phyloP scores from a whole-genome alignment of 768 basidiomycete genomes.

The Cubamyces lactineus region DNA sequence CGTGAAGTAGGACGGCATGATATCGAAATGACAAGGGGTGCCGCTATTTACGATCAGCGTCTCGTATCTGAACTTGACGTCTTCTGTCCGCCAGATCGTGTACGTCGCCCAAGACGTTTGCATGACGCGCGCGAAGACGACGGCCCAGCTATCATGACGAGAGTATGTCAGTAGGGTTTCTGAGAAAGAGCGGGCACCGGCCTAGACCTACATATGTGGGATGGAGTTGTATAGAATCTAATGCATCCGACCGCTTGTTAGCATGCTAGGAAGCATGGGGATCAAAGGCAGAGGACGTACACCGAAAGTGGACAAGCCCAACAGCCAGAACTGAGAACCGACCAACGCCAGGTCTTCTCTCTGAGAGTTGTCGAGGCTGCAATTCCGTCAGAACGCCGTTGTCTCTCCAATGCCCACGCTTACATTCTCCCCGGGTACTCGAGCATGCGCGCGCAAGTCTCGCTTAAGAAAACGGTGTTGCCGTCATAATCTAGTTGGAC shows the following conservation, averaged over 20 bases:
- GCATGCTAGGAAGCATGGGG: neutral
- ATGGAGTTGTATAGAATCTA: slow-evolving; percentile 53
- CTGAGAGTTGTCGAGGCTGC: slow-evolving; percentile 46
- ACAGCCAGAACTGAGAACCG: slow-evolving; percentile 56
- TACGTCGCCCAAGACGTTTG: slow-evolving; percentile 56
- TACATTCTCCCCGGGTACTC: slow-evolving; percentile 51
- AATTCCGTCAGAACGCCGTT: neutral
- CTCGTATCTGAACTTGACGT: slow-evolving; percentile 39
- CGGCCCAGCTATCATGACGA: slow-evolving; percentile 44
- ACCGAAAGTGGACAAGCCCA: slow-evolving; percentile 52
- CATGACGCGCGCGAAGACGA: slow-evolving; percentile 49
- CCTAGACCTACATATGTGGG: slow-evolving; percentile 51
- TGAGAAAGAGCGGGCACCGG: neutral
- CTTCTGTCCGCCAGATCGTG: slow-evolving; percentile 49
- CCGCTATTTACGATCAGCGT: slow-evolving; percentile 42
- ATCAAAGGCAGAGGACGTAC: slow-evolving; percentile 19
- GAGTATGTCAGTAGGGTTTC: neutral
- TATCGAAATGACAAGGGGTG: slow-evolving; percentile 52
- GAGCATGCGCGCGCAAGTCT: slow-evolving; percentile 49
- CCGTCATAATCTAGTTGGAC: slow-evolving; percentile 33
- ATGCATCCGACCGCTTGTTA: neutral
- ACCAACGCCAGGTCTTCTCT: slow-evolving; percentile 54
- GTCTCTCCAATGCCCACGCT: slow-evolving; percentile 19
- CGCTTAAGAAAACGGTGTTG: slow-evolving; percentile 30
- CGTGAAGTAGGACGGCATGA: slow-evolving; percentile 50